Evolutionary conservation across 495 filamentous ascomycete species (phyloP).

Genomic region (Echria macrotheca): DNA sequence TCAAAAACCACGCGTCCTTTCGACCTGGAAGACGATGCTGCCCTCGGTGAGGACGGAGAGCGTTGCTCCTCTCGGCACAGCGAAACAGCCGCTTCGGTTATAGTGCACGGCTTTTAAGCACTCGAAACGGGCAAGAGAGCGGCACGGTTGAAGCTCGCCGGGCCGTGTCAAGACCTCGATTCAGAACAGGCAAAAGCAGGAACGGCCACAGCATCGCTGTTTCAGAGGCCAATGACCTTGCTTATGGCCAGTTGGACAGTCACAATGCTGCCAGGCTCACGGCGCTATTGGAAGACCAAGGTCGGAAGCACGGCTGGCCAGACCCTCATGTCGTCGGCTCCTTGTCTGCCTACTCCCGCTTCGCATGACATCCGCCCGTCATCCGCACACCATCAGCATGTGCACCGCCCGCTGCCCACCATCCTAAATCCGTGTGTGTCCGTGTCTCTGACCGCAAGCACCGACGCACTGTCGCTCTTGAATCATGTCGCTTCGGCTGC

Average conservation of each 20-base stretch:
- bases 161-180: constrained; percentile 15
- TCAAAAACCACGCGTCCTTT: background rate
- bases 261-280: background rate
- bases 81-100: constrained; percentile 33
- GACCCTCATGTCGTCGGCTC: background rate
- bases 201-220: constrained; percentile 11
- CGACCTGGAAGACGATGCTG: background rate
- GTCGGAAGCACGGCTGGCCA: no score
- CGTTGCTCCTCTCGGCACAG: constrained; percentile 3
- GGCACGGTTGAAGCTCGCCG: constrained; percentile 26
- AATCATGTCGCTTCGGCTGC: constrained; percentile 13
- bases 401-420: background rate
- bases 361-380: constrained; percentile 9
- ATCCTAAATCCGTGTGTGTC: constrained; percentile 12
- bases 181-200: constrained; percentile 13
- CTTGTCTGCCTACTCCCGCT: constrained; percentile 9
- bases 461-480: background rate
- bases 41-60: constrained; percentile 1
- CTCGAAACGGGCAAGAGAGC: constrained; percentile 19
- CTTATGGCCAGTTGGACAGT: background rate
- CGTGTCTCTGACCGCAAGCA: constrained; percentile 2
- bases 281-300: no score
- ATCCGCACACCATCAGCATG: constrained; percentile 4
- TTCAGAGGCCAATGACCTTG: constrained; percentile 12
- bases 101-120: constrained; percentile 21